Conservation (phyloP, 1,284 basidiomycete genomes). For the Melampsora americana region DNA sequence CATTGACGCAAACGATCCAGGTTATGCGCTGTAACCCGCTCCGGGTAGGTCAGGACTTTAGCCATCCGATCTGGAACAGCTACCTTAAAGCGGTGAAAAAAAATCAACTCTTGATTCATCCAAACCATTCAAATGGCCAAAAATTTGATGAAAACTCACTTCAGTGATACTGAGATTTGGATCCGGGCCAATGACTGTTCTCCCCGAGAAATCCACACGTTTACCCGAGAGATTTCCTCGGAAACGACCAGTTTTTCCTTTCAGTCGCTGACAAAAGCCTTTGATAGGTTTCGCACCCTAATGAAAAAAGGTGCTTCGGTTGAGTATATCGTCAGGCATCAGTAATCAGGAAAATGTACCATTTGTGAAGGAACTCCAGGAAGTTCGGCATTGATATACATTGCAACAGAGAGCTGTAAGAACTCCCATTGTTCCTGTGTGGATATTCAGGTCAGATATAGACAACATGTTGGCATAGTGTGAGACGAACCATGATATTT, state of each 20-base stretch:
- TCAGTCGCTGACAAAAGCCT: slow-evolving; percentile 95
- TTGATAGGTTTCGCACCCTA: slow-evolving; percentile 75
- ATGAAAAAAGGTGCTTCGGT: not conserved
- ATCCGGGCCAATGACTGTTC: slow-evolving; percentile 98
- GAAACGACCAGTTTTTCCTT: slow-evolving; percentile 98
- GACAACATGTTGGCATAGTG: not conserved
- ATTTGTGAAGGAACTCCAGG: slow-evolving; percentile 81
- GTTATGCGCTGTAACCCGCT: slow-evolving; percentile 89
- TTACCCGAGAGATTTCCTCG: slow-evolving; percentile 97
- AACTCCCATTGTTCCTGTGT: slow-evolving; percentile 92
- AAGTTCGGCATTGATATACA: slow-evolving; percentile 98
- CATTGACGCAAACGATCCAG: slow-evolving; percentile 73
- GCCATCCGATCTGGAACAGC: slow-evolving; percentile 95
- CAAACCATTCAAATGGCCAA: not conserved
- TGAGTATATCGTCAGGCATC: not conserved
- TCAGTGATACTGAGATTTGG: slow-evolving; percentile 97
- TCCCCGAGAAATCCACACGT: slow-evolving; percentile 96
- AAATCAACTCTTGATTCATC: no score
- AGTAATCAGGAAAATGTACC: slow-evolving; percentile 47
- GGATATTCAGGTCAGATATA: not conserved
- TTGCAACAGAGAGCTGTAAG: slow-evolving; percentile 85
- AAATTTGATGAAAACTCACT: slow-evolving; percentile 51
- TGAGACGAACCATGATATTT: slow-evolving; percentile 71
- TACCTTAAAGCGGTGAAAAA: slow-evolving; percentile 17
- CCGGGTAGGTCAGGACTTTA: slow-evolving; percentile 92